Base-by-base conservation (phyloP, 306 rosid genomes). In the Cajanus cajan region DNA sequence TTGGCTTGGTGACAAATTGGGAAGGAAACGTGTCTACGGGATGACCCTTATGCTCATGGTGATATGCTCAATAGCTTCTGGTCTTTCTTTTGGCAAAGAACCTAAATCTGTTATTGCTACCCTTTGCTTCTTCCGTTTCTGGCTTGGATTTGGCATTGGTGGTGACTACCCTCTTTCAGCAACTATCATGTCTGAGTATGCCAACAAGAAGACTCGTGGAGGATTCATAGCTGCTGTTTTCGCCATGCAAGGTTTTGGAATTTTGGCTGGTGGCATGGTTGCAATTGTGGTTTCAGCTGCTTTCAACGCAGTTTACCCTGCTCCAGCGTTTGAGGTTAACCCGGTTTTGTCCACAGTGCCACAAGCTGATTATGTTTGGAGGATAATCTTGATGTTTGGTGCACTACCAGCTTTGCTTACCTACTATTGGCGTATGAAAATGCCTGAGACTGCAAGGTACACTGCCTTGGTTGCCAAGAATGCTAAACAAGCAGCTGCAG, bases 91-190 rank as follows among this genome's bases (percentile, higher is more conserved):
- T 55, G 87, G 97, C 8, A 72, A 76, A 7, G 82, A 84, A 1
- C 88, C 92, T 2, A 86, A 75, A 12, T 18, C 90, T 31, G 96
- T 94, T 28, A 73, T 94, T 61, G 74, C 88, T 4, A 94, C 98
- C 1, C 86, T 91, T 2, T 91, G 98, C 64, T 94, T 94, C 83
- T 94, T 90, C 75, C 83, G 97, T 31, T 94, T 94, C 85, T 94
- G 97, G 98, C 89, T 94, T 12, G 98, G 98, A 6, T 91, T 91
- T 34, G 98, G 97, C 55, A 91, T 94, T 44, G 98, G 97, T 11
- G 98, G 98, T 1, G 97, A 94, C 78, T 94, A 94, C 88, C 98
- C 98, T 55, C 97, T 94, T 64, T 94, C 98, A 0, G 98, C 98
- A 24, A 94, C 98, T 3, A 94, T 94, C 78, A 94, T 91, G 97